Base-by-base conservation (phyloP, 306 rosid genomes). In the Corylus avellana region DNA sequence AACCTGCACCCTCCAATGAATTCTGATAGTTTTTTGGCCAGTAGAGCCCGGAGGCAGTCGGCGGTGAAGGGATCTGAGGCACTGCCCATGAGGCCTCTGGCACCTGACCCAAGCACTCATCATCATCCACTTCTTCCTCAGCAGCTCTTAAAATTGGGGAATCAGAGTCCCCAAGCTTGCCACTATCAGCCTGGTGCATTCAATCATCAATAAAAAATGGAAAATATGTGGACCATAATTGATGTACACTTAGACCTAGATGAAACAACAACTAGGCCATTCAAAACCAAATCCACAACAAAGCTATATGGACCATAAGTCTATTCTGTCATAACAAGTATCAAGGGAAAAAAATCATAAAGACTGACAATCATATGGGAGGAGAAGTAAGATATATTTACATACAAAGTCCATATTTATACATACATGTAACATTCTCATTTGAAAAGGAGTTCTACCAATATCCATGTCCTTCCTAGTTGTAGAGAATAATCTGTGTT, bases 61-160 rank as follows among this genome's bases (percentile, higher is more conserved):
- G 98, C 5, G 97, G 99, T 20, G 99, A 96, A 76, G 94, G 88
- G 32, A 90, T 74, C 84, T 90, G 92, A 55, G 98, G 99, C 76
- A 96, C 99, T 4, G 83, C 85, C 93, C 93, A 89, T 4, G 91
- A 88, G 1, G 96, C 76, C 68, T 93, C 94, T 0, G 96, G 93
- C 70, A 87, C 92, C 35, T 80, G 82, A 78, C 86, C 91, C 67
- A 83, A 67, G 90, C 83, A 80, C 14, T 87, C 96, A 46, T 79
- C 84, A 2, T 85, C 88, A 2, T 87, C 91, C 80, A 87, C 75
- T 77, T 87, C 94, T 62, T 88, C 88, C 69, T 84, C 97, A 4
- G 72, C 68, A 4, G 93, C 81, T 85, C 86, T 87, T 48, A 84
- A 78, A 66, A 78, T 79, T 61, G 98, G 84, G 42, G 93, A 93